Base-by-base conservation (phyloP, 164 flowering plant species). In the Hamamelis virginiana region DNA sequence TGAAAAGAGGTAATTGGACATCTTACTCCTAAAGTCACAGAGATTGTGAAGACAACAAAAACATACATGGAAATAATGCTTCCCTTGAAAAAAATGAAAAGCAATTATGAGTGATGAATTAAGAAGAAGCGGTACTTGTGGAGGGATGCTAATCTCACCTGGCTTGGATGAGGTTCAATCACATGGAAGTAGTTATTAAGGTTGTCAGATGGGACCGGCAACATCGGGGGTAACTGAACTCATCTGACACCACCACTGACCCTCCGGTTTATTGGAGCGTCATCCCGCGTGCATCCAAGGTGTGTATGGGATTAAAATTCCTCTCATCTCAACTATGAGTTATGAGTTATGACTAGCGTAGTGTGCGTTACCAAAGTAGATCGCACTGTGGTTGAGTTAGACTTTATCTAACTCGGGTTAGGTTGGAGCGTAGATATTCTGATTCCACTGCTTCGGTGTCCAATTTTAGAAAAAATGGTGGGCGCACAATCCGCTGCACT, bases 111-210 rank as follows among this genome's bases (percentile, higher is more conserved):
- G n/a, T n/a, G n/a, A n/a, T n/a, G n/a, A n/a, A n/a, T n/a, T n/a
- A n/a, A n/a, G n/a, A n/a, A n/a, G n/a, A n/a, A n/a, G n/a, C n/a
- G n/a, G n/a, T n/a, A n/a, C n/a, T n/a, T n/a, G n/a, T n/a, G n/a
- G n/a, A n/a, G n/a, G n/a, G n/a, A n/a, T n/a, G n/a, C n/a, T n/a
- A 33, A 33, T 33, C 2, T 33, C 41, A 33, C 41, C 41, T 33
- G 2, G 41, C 41, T 6, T 33, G 2, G 4, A 2, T 6, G 2
- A 2, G 41, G 6, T 33, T 65, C 66, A 59, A 69, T 74, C 77
- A 74, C 77, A 69, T 74, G 77, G n/a, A 55, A 69, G 69, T 69
- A 69, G 69, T 69, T 69, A 69, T 46, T 69, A 41, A 69, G 48
- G 15, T 2, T 61, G 51, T 61, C 66, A 71, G 69, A 50, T 65